These are phyloP conservation scores for Cercospora sojina DNA, from an alignment of 2,329 filamentous ascomycete species.

Conservation along the genomic window DNA sequence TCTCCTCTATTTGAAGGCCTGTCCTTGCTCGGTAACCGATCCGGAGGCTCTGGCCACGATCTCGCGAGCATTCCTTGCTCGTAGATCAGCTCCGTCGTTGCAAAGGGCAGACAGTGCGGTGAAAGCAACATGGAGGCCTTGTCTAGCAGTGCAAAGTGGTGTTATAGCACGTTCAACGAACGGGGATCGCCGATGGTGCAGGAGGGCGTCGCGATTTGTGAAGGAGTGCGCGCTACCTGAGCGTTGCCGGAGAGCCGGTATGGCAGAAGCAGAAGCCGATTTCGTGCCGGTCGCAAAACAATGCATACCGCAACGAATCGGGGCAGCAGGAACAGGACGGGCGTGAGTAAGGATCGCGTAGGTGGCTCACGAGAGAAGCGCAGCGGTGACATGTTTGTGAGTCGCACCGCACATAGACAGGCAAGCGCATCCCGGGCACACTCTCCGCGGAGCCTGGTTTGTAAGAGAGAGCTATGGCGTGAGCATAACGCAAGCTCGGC, in stretches of 20 bases:
- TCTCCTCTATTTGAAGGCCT: background rate
- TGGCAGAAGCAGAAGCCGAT: background rate
- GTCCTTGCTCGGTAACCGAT: constrained; percentile 1
- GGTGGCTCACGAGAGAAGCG: background rate
- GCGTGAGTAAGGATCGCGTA: background rate
- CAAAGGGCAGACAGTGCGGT: constrained; percentile 2
- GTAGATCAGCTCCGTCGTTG: background rate
- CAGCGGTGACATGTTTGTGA: background rate
- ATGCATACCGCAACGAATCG: background rate
- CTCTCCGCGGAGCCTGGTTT: constrained; percentile 14
- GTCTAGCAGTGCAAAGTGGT: background rate
- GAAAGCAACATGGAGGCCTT: background rate
- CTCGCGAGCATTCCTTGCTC: background rate
- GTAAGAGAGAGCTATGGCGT: constrained; percentile 15
- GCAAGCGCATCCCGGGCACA: background rate
- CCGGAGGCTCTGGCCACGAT: constrained; percentile 9
- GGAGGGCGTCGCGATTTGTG: constrained; percentile 2
- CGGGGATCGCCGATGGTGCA: constrained; percentile 5
- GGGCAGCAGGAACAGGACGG: background rate
- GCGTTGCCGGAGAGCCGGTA: background rate
- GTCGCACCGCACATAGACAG: background rate
- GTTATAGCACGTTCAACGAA: constrained; percentile 9
- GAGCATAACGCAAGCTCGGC: constrained; percentile 20
- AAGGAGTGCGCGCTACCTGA: background rate
- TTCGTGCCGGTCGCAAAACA: background rate